phyloP scores from a whole-genome alignment of 306 rosid genomes.

The Glycyrrhiza uralensis region DNA sequence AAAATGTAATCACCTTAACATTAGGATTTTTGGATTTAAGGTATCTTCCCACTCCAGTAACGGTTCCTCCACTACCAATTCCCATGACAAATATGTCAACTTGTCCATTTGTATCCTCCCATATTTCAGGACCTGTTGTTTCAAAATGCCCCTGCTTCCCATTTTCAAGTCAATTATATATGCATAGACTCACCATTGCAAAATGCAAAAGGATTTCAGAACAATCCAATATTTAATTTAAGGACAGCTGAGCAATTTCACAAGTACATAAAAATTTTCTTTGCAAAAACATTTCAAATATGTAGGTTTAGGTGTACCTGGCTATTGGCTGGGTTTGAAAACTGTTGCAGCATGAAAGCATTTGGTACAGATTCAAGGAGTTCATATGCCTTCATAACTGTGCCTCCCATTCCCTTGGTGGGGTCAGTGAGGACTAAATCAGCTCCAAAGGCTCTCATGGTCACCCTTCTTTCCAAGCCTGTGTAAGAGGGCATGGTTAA shows the following conservation, averaged over 20 bases:
- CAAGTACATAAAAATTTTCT: no score
- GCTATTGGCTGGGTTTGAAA: constrained; percentile 83
- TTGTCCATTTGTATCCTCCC: constrained; percentile 93
- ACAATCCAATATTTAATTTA: no score
- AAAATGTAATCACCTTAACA: constrained; percentile 63
- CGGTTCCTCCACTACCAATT: constrained; percentile 97
- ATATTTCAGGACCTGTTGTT: constrained; percentile 98
- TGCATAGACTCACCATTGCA: no score
- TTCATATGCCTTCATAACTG: constrained; percentile 77
- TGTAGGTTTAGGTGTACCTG: no score
- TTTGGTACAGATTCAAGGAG: constrained; percentile 75
- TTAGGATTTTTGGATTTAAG: constrained; percentile 85
- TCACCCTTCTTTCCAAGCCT: constrained; percentile 42
- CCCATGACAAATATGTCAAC: constrained; percentile 98
- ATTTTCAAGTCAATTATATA: no score
- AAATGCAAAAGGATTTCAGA: no score
- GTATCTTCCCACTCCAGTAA: constrained; percentile 93
- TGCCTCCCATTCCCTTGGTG: constrained; percentile 55
- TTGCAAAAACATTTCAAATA: no score
- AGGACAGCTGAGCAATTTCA: no score
- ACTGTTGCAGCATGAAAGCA: constrained; percentile 84
- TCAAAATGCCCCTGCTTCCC: constrained; percentile 78
- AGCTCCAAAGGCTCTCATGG: constrained; percentile 84
- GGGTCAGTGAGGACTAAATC: constrained; percentile 86
- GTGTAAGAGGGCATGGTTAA: constrained; percentile 67